Percentiles rank a stretch among this genome's conserved stretches.
Conservation (phyloP, 2,329 filamentous ascomycete genomes). For the Neofusicoccum cordaticola region DNA sequence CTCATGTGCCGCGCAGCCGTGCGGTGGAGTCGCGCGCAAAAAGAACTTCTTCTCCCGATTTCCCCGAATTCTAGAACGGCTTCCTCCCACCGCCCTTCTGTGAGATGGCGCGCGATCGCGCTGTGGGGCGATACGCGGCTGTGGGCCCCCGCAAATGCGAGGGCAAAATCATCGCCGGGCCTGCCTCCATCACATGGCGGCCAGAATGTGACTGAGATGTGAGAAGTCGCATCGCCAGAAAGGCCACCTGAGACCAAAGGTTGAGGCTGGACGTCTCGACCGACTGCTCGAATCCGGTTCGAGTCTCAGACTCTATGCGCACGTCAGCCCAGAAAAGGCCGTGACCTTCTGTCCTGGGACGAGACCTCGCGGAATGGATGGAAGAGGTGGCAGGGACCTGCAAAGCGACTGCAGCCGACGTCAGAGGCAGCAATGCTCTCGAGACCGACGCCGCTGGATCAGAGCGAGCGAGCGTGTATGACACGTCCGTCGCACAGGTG, state of each 20-base stretch:
- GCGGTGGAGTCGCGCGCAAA: neutral
- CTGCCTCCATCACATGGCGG: conserved; percentile 1
- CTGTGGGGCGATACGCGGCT: conserved; percentile 7
- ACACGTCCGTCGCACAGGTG: conserved; percentile 14
- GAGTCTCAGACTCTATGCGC: conserved; percentile 10
- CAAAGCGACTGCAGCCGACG: conserved; percentile 6
- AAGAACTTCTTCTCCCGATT: neutral
- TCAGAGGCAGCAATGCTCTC: neutral
- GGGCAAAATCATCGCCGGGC: neutral
- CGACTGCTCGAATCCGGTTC: neutral
- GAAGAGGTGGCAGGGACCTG: neutral
- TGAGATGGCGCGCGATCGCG: conserved; percentile 1
- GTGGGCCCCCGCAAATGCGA: conserved; percentile 12
- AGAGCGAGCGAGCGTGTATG: conserved; percentile 5
- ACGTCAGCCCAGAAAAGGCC: conserved; percentile 1
- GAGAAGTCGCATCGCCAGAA: conserved; percentile 3
- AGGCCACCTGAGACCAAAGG: neutral
- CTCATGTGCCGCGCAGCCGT: conserved; percentile 1
- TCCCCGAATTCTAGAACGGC: neutral
- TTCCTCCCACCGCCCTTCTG: neutral
- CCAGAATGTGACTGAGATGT: conserved; percentile 13
- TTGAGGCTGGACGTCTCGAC: neutral
- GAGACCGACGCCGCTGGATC: neutral
- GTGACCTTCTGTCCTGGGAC: neutral
- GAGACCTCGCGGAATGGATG: conserved; percentile 2